Percentiles rank a stretch among this genome's conserved stretches.
Evolutionary conservation across 1,139 yeast species (phyloP).

Genomic region (Taphrina communis): DNA sequence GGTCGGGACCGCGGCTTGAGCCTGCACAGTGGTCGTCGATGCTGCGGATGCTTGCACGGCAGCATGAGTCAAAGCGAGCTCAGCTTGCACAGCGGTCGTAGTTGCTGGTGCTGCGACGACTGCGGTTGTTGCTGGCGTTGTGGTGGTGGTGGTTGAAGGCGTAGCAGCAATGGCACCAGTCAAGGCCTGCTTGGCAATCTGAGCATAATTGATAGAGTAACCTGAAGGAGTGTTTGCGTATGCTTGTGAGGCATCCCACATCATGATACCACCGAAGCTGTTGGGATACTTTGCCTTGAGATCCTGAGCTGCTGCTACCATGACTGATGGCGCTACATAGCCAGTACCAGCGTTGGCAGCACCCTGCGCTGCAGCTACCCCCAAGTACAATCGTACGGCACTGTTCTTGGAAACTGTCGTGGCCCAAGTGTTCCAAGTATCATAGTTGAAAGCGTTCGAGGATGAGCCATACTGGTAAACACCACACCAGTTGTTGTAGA

Average conservation of each 20-base stretch:
- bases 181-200: conserved; percentile 56
- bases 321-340: conserved; percentile 58
- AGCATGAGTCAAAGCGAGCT: not conserved
- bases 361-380: conserved; percentile 71
- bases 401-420: conserved; percentile 66
- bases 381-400: conserved; percentile 66
- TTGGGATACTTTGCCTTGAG: conserved; percentile 28
- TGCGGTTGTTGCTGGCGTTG: not conserved
- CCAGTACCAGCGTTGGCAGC: conserved; percentile 69
- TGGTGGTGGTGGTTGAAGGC: too few species aligned
- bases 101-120: conserved; percentile 13
- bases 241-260: conserved; percentile 93
- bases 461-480: conserved; percentile 46
- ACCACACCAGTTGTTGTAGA: conserved; percentile 86
- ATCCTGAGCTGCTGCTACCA: conserved; percentile 54
- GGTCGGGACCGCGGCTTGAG: conserved; percentile 24
- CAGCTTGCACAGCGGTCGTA: conserved; percentile 27
- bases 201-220: conserved; percentile 56
- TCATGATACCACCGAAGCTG: conserved; percentile 80
- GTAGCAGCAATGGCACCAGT: conserved; percentile 43
- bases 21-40: not conserved
- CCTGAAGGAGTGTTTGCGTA: conserved; percentile 57
- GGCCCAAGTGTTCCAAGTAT: conserved; percentile 80
- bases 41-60: not conserved
- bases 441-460: conserved; percentile 74